Percentiles rank a stretch among this genome's conserved stretches.
phyloP scores from a whole-genome alignment of 768 basidiomycete genomes.

The Suillus tomentosus region DNA sequence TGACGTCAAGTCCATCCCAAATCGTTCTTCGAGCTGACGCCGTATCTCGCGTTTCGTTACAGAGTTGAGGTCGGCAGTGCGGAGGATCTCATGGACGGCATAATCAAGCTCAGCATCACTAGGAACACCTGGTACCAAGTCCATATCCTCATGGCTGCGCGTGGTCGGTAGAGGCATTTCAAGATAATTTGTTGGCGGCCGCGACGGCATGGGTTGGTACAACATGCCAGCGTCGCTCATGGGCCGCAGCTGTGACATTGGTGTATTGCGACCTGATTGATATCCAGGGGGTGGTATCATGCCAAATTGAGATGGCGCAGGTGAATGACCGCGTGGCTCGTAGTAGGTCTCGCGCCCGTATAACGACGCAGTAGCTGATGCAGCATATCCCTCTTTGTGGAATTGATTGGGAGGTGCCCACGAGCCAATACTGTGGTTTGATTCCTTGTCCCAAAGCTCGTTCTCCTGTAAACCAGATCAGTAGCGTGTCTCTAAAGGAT shows the following conservation, averaged over 20 bases:
- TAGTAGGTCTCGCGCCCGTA: slow-evolving; percentile 90
- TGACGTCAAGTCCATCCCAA: slow-evolving; percentile 72
- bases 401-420: slow-evolving; percentile 82
- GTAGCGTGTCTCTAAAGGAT: slow-evolving; percentile 1
- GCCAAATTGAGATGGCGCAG: slow-evolving; percentile 69
- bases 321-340: slow-evolving; percentile 73
- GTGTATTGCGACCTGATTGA: slow-evolving; percentile 78
- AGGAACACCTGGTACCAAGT: slow-evolving; percentile 50
- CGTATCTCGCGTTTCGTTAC: slow-evolving; percentile 93
- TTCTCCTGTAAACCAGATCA: slow-evolving; percentile 61
- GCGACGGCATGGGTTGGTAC: slow-evolving; percentile 65
- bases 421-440: slow-evolving; percentile 91
- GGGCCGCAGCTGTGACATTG: slow-evolving; percentile 37
- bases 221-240: slow-evolving; percentile 39
- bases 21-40: slow-evolving; percentile 77
- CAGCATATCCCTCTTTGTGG: slow-evolving; percentile 73
- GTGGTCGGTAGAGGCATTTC: slow-evolving; percentile 64
- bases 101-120: slow-evolving; percentile 73
- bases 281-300: slow-evolving; percentile 63
- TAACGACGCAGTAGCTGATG: slow-evolving; percentile 76
- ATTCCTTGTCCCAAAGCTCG: slow-evolving; percentile 97
- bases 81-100: slow-evolving; percentile 72
- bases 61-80: slow-evolving; percentile 80
- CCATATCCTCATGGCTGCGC: slow-evolving; percentile 54
- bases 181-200: slow-evolving; percentile 76